Percentiles rank a stretch among this genome's conserved stretches.
These are phyloP conservation scores for Metrosideros polymorpha DNA, from an alignment of 441 rosid species.

Conservation along the genomic window DNA sequence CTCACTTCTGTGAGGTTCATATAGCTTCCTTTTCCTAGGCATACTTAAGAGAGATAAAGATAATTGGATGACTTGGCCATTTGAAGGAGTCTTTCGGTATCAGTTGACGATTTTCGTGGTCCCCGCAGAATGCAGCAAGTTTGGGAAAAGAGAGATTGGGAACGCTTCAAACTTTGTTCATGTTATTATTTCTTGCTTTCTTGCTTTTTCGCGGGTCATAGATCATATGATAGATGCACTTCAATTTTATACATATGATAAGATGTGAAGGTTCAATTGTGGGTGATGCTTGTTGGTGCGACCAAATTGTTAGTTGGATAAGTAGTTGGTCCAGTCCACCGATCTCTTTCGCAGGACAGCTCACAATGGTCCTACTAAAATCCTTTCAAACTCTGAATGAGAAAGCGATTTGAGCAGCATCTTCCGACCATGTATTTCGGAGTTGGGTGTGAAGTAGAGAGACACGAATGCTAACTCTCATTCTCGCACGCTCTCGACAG, in stretches of 20 bases:
- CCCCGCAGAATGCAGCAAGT: not conserved
- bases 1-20: not conserved
- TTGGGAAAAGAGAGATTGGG: not conserved
- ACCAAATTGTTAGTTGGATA: not conserved
- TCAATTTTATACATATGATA: not conserved
- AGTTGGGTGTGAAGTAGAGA: not conserved
- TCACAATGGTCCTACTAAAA: not conserved
- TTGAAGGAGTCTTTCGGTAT: not conserved
- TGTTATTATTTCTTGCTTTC: not conserved
- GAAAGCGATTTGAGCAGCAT: conserved; percentile 7
- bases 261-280: not conserved
- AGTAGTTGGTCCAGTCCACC: not conserved
- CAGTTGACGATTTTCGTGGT: not conserved
- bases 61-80: not conserved
- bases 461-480: not conserved
- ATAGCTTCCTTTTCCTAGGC: not conserved
- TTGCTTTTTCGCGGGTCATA: not conserved
- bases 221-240: not conserved
- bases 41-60: not conserved
- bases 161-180: not conserved
- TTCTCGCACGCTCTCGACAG: not conserved
- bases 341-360: not conserved
- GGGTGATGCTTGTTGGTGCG: not conserved
- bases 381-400: not conserved
- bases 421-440: conserved; percentile 10